Evolutionary conservation across 495 filamentous ascomycete genomes (phyloP).

Genomic region (Aspergillus saccharolyticus): DNA sequence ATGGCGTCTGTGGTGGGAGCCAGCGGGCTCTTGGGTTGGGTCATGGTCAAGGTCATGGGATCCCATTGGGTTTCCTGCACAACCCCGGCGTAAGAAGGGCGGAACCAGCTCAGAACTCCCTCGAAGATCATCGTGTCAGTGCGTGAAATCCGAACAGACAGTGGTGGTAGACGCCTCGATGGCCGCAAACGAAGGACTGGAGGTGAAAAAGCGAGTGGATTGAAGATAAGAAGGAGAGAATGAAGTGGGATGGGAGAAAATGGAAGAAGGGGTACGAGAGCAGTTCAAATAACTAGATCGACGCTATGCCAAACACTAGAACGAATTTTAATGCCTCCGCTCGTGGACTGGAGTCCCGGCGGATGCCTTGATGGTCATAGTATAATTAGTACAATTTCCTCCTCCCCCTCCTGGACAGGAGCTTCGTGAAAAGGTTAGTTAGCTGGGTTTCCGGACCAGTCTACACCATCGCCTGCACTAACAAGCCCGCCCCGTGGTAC

Average conservation of each 20-base stretch:
- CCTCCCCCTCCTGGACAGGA: not conserved
- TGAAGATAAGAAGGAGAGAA: not conserved
- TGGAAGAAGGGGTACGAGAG: not conserved
- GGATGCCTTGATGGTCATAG: not conserved
- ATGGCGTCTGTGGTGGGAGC: not conserved
- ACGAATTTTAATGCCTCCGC: not conserved
- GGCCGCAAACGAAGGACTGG: not conserved
- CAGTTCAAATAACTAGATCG: not conserved
- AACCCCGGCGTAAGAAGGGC: not conserved
- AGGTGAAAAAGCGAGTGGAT: not conserved
- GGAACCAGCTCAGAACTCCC: conserved; percentile 3
- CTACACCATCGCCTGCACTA: not conserved
- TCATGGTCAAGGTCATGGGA: conserved; percentile 5
- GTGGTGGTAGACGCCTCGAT: not conserved
- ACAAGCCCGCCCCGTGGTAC: not conserved
- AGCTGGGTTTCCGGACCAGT: no score
- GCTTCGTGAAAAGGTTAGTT: no score
- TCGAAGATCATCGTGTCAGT: conserved; percentile 2
- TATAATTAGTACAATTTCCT: not conserved
- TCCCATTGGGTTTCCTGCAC: not conserved
- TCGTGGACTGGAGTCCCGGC: not conserved
- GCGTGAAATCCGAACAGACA: not conserved
- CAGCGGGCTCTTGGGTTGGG: conserved; percentile 3
- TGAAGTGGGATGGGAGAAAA: not conserved
- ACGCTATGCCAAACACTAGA: not conserved